Conservation (phyloP, 495 filamentous ascomycete genomes). For the Aspergillus carlsbadensis region DNA sequence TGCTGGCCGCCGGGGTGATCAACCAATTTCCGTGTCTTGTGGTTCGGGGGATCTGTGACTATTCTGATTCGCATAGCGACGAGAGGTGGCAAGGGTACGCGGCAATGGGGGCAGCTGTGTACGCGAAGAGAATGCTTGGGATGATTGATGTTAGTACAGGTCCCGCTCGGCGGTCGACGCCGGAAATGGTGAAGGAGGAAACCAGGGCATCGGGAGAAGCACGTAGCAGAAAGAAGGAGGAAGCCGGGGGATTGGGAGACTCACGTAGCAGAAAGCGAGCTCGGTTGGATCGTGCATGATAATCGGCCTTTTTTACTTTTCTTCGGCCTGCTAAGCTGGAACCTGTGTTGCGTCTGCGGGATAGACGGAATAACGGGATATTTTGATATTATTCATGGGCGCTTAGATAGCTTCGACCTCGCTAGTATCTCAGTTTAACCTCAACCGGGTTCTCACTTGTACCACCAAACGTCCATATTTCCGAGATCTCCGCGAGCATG, state of each 20-base stretch:
- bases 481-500: conserved; percentile 66
- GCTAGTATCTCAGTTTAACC: conserved; percentile 41
- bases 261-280: no score
- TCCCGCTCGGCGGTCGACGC: not conserved
- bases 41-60: conserved; percentile 26
- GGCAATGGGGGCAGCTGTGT: conserved; percentile 23
- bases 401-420: not conserved
- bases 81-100: conserved; percentile 26
- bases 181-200: no score
- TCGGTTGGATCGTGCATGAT: no score
- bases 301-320: no score
- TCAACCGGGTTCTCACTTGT: conserved; percentile 24
- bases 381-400: no score
- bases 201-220: no score
- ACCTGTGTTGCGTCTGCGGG: no score
- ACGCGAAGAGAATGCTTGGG: conserved; percentile 1
- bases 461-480: conserved; percentile 25
- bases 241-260: no score
- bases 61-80: conserved; percentile 27
- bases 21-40: conserved; percentile 20
- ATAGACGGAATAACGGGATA: no score
- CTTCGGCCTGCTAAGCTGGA: no score
- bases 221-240: no score
- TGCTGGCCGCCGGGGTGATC: conserved; percentile 25
- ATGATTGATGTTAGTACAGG: not conserved